A percentile compares a stretch with the other conserved stretches of the same genome.
phyloP scores from a whole-genome alignment of 495 filamentous ascomycete species.

The Podospora australis region DNA sequence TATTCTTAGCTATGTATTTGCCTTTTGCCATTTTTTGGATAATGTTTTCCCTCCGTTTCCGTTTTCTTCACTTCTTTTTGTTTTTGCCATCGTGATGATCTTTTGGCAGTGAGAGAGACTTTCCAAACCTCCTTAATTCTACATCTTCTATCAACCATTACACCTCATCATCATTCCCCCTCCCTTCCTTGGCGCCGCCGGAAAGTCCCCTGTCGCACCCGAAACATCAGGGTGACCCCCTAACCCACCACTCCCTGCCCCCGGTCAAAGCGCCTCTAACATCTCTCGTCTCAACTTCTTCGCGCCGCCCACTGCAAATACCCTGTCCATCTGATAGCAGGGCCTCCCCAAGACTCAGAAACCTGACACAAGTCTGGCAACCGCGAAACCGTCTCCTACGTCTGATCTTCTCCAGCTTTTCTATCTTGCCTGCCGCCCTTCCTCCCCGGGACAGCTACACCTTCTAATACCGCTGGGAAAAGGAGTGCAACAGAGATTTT shows the following conservation, averaged over 20 bases:
- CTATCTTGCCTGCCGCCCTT: not conserved
- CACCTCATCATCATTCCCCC: too few species aligned
- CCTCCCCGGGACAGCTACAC: conserved; percentile 2
- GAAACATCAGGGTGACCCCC: conserved; percentile 34
- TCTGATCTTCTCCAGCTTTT: conserved; percentile 24
- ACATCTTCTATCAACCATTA: too few species aligned
- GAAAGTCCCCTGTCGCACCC: conserved; percentile 26
- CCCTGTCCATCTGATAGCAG: conserved; percentile 29
- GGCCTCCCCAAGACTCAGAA: conserved; percentile 15
- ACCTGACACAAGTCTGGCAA: conserved; percentile 34
- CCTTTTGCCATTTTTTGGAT: not conserved
- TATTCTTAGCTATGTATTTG: too few species aligned
- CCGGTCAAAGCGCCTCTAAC: conserved; percentile 38
- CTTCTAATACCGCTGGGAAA: not conserved
- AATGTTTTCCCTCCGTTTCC: not conserved
- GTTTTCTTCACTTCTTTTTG: too few species aligned
- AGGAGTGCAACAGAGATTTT: not conserved
- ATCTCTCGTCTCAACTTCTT: conserved; percentile 37
- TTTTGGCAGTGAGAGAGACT: too few species aligned
- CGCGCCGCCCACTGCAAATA: conserved; percentile 17
- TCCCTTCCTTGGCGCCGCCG: not conserved
- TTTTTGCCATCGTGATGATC: too few species aligned
- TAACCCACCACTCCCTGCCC: conserved; percentile 17
- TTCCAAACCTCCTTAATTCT: too few species aligned
- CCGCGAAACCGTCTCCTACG: conserved; percentile 34